Percentiles rank a stretch among this genome's conserved stretches.
phyloP scores from a whole-genome alignment of 2,329 filamentous ascomycete genomes.

The Cladosporium sp. region DNA sequence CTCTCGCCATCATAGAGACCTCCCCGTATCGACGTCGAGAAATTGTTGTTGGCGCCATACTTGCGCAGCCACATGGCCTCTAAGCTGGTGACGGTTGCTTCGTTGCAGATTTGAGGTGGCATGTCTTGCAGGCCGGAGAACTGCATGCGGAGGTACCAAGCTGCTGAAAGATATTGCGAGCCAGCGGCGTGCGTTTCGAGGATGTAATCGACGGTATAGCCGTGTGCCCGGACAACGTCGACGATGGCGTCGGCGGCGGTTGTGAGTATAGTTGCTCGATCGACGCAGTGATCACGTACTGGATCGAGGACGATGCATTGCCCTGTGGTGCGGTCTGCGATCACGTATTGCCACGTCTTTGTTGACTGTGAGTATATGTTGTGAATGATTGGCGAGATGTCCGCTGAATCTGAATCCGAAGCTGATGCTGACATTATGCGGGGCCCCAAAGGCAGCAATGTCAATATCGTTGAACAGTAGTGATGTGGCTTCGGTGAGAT shows the following conservation, averaged over 20 bases:
- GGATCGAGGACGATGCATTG: conserved; percentile 18
- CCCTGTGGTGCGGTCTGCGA: conserved; percentile 7
- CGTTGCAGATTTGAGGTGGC: conserved; percentile 14
- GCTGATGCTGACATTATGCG: background rate
- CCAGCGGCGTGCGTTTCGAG: conserved; percentile 12
- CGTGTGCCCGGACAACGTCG: background rate
- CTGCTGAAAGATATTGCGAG: conserved; percentile 7
- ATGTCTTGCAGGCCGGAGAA: background rate
- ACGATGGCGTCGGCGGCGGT: conserved; percentile 17
- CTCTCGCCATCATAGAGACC: conserved; percentile 13
- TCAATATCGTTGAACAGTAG: background rate
- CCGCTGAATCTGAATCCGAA: background rate
- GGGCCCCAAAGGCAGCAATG: background rate
- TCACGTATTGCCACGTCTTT: conserved; percentile 54
- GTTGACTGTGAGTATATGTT: conserved; percentile 9
- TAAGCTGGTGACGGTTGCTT: conserved; percentile 11
- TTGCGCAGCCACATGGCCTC: conserved; percentile 17
- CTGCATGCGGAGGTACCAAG: conserved; percentile 21
- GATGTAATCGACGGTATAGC: conserved; percentile 19
- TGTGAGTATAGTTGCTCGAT: conserved; percentile 11
- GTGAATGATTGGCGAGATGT: background rate
- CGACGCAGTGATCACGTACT: conserved; percentile 16
- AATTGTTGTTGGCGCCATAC: conserved; percentile 10
- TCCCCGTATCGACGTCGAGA: conserved; percentile 12
- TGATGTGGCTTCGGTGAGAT: background rate